Evolutionary conservation across 257 asterid species (phyloP), one percentile per base, ranked within the genome.

Genomic region (Anisodus acutangulus): DNA sequence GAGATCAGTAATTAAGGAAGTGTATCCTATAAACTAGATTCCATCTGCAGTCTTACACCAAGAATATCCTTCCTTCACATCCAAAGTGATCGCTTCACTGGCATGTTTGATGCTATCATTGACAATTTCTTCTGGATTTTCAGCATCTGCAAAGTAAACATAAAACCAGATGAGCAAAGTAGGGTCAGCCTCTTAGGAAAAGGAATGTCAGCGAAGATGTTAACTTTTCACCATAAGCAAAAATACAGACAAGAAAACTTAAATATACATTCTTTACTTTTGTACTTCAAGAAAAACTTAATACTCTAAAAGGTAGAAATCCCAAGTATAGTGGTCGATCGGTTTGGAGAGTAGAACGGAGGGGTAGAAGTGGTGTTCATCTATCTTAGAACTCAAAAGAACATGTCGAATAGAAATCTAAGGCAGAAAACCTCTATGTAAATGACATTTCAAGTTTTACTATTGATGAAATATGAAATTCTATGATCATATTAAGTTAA

Each of bases 41-140:
- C 49, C n/a, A 79, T 78, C 47, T 45, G 78, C 51, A 76, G 64
- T 83, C 98, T 90, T 85, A 94, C 99, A 96, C 99, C 98, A 96
- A 82, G 98, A 94, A 83, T 91, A 90, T 83, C 99, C 99, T 39
- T 69, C 78, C 54, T 89, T 90, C 87, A 96, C 98, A 88, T 96
- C 99, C 55, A 96, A 90, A 84, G 97, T 49, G 68, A 94, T 87
- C 57, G 98, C 98, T 87, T 96, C 97, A 87, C 90, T 96, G 78
- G 98, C 98, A 84, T 93, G 98, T 84, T 90, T 92, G 85, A 96
- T 88, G 89, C 98, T 93, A 87, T 96, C 98, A 86, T 93, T 95
- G 78, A 93, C 94, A 80, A 90, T 70, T 89, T 90, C 95, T 35
- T 83, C 93, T 90, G 86, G 91, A 87, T 94, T 92, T 86, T 93